Evolutionary conservation across 2,329 filamentous ascomycete genomes (phyloP), one percentile per base, ranked within the genome.

Genomic region (Lithohypha guttulata): DNA sequence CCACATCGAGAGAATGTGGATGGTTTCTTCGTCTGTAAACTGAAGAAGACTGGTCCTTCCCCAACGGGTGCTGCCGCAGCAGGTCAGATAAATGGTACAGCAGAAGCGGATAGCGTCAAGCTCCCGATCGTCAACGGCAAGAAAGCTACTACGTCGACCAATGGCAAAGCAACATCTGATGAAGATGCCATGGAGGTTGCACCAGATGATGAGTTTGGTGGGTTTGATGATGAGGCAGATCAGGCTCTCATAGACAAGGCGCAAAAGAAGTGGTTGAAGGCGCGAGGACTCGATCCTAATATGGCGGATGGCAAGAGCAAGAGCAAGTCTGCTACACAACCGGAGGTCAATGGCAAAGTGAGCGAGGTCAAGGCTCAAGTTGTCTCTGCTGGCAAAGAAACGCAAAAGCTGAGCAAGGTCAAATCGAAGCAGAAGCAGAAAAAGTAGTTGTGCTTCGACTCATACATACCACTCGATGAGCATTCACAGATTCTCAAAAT

Each of bases 1-100:
- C 85, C 86, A 1, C 85, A 94, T 59, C 75, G 81, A 14, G 85
- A 91, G 68, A 94, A 95, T 64, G 86, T 98, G 22, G 91, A 96
- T 59, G 91, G 91, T 48, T 98, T 98, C 77, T 98, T 86, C 59
- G 91, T 98, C 45, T 84, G 86, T 55, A 98, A 98, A 63, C 82
- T 98, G 65, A 87, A 93, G 64, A 98, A 98, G 72, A 76, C 76
- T 11, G 89, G 77, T 0, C 81, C 84, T 2, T 84, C 82, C 27
- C 79, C 83, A 23, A 39, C 49, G 19, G 44, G 37, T 13, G 35
- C 27, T 8, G 32, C 53, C 15, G 34, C 47, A 8, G 30, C 53
- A 15, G 36, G 47, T 7, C 38, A 44, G 30, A 22, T 14, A n/a
- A 45, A 44, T 15, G 54, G 53, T 25, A 52, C 52, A 2, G 51